These are phyloP conservation scores for Arbutus unedo DNA, from an alignment of 148 eudicot species.

Conservation along the genomic window DNA sequence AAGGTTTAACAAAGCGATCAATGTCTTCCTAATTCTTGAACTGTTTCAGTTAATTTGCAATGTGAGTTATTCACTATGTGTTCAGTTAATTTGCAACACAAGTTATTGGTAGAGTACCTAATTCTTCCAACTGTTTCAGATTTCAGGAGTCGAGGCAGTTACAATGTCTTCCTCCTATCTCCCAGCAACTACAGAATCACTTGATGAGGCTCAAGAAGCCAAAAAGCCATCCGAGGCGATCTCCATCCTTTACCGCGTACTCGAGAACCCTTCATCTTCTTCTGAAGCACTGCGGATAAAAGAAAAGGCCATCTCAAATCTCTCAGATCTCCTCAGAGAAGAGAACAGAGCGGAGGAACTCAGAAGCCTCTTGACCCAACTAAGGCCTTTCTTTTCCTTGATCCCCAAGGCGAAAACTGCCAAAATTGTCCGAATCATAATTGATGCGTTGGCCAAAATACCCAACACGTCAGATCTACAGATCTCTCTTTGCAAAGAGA, in stretches of 20 bases:
- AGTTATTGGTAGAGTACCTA: not conserved
- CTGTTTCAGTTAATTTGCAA: not conserved
- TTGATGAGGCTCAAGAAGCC: conserved; percentile 36
- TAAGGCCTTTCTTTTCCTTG: conserved; percentile 39
- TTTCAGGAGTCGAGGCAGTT: conserved; percentile 12
- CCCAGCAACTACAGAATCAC: conserved; percentile 38
- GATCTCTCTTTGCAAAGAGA: conserved; percentile 40
- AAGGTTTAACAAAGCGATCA: not conserved
- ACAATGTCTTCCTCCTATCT: conserved; percentile 36
- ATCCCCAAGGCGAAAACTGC: conserved; percentile 46
- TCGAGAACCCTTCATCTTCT: conserved; percentile 35
- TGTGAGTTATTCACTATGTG: not conserved
- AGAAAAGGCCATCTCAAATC: conserved; percentile 33
- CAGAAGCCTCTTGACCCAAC: conserved; percentile 29
- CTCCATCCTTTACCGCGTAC: conserved; percentile 31
- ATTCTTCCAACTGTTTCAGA: not conserved
- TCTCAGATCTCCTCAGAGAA: conserved; percentile 33
- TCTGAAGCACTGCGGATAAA: conserved; percentile 34
- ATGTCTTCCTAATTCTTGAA: not conserved
- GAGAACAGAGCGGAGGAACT: conserved; percentile 36
- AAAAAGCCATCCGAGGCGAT: conserved; percentile 28
- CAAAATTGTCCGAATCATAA: conserved; percentile 33
- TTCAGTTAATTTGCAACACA: not conserved
- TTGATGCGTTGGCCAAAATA: conserved; percentile 39
- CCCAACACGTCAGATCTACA: conserved; percentile 39